These are phyloP conservation scores for Camelina sativa DNA, from an alignment of 345 rosid species.

Conservation along the genomic window DNA sequence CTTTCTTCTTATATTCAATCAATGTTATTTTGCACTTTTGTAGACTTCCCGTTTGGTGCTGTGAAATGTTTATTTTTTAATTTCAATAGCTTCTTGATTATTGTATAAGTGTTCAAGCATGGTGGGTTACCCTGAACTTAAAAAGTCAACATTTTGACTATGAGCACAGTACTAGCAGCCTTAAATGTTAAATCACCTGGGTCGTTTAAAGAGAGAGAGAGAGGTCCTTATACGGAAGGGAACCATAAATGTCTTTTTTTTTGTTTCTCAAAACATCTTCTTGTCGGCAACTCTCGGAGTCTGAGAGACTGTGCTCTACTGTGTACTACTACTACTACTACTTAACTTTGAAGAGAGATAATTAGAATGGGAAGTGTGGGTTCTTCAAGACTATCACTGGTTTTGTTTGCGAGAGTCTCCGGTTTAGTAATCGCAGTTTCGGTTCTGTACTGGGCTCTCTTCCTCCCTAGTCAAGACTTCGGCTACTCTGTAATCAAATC, in stretches of 20 bases:
- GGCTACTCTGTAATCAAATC: conserved; percentile 56
- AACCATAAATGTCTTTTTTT: conserved; percentile 12
- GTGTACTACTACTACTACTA: not conserved
- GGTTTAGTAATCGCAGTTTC: conserved; percentile 59
- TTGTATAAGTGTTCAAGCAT: too few species aligned
- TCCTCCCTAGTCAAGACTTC: conserved; percentile 57
- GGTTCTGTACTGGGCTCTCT: conserved; percentile 74
- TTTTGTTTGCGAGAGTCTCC: conserved; percentile 71
- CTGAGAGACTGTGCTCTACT: not conserved
- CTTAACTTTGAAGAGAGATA: conserved; percentile 17
- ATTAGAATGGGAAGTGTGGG: conserved; percentile 31
- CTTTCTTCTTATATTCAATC: conserved; percentile 10
- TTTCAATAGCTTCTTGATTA: not conserved
- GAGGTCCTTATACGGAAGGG: conserved; percentile 2
- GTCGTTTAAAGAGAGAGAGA: conserved; percentile 9
- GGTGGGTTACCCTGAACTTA: not conserved
- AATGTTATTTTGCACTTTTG: not conserved
- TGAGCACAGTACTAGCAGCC: conserved; percentile 15
- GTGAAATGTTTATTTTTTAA: not conserved
- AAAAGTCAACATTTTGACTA: conserved; percentile 4
- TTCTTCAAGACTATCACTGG: conserved; percentile 43
- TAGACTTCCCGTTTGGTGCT: not conserved
- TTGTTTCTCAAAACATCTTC: not conserved
- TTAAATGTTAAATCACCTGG: conserved; percentile 8
- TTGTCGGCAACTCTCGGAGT: conserved; percentile 22